These are phyloP conservation scores for Manihot esculenta DNA, from an alignment of 441 rosid genomes.

Conservation along the genomic window DNA sequence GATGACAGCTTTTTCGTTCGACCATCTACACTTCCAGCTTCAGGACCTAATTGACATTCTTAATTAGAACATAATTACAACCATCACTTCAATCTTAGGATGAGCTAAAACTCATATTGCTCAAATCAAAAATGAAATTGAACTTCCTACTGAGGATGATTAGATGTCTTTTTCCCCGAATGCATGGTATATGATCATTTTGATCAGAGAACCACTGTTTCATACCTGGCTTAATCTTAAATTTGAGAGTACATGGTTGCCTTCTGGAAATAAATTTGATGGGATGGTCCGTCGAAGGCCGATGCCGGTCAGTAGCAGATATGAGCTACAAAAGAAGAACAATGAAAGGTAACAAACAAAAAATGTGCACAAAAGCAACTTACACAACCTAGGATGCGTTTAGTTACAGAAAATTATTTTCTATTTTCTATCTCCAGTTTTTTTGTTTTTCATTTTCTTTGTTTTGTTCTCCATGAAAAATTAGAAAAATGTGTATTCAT, in stretches of 20 bases:
- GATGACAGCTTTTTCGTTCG: constrained; percentile 72
- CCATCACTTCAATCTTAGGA: not conserved
- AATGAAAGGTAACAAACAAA: constrained; percentile 19
- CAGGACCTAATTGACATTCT: constrained; percentile 74
- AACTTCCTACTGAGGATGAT: not conserved
- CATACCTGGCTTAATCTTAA: constrained; percentile 90
- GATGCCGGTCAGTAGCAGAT: constrained; percentile 79
- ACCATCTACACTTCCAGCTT: constrained; percentile 71
- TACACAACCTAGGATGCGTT: too few species aligned
- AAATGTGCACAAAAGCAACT: too few species aligned
- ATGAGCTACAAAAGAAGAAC: constrained; percentile 57
- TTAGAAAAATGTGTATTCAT: too few species aligned
- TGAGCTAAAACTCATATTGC: not conserved
- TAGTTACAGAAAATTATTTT: too few species aligned
- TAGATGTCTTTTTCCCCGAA: too few species aligned
- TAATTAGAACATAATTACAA: constrained; percentile 10
- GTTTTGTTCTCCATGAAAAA: too few species aligned
- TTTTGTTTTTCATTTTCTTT: too few species aligned
- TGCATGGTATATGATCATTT: not conserved
- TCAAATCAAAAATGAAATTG: not conserved
- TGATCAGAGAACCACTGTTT: not conserved
- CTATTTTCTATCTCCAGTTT: too few species aligned
- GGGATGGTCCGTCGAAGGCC: constrained; percentile 76
- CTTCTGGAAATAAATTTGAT: constrained; percentile 82
- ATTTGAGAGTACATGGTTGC: constrained; percentile 58